Evolutionary conservation across 345 rosid species (phyloP).

Genomic region (Turnera subulata): DNA sequence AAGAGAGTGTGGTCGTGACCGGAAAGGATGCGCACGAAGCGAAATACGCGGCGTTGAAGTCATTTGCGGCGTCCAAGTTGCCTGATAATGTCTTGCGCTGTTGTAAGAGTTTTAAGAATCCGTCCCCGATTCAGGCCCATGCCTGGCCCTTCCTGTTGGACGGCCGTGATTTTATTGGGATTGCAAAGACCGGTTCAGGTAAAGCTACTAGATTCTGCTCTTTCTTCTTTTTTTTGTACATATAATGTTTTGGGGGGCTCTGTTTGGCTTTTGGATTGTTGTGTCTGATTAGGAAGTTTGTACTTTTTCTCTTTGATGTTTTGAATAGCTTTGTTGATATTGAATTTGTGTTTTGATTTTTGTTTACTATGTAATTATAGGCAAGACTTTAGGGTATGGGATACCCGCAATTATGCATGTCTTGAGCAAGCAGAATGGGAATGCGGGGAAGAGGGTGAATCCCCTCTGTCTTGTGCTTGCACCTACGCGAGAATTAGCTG

Average conservation of each 20-base stretch:
- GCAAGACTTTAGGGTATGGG: conserved; percentile 91
- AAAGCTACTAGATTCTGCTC: no score
- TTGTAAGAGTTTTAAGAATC: conserved; percentile 67
- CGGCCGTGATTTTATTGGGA: conserved; percentile 91
- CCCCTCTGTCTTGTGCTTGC: conserved; percentile 94
- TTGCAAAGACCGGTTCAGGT: conserved; percentile 99
- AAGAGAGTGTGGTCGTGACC: conserved; percentile 48
- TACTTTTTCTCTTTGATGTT: neutral
- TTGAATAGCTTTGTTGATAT: neutral
- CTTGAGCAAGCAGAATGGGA: conserved; percentile 60
- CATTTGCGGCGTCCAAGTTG: conserved; percentile 52
- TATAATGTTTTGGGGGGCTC: no score
- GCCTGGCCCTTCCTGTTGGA: conserved; percentile 91
- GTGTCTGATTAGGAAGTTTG: neutral
- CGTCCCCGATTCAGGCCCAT: conserved; percentile 89
- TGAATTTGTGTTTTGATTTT: neutral
- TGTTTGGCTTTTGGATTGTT: neutral
- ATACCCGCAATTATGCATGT: conserved; percentile 87
- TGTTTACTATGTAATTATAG: conserved; percentile 38
- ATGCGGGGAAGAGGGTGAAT: conserved; percentile 38
- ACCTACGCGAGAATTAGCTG: conserved; percentile 94
- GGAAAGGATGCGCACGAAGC: conserved; percentile 58
- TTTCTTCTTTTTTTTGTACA: no score
- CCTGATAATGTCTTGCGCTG: conserved; percentile 68
- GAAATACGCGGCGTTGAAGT: conserved; percentile 54